Conservation (phyloP, 2,329 filamentous ascomycete species). For the Aureobasidium sp. region DNA sequence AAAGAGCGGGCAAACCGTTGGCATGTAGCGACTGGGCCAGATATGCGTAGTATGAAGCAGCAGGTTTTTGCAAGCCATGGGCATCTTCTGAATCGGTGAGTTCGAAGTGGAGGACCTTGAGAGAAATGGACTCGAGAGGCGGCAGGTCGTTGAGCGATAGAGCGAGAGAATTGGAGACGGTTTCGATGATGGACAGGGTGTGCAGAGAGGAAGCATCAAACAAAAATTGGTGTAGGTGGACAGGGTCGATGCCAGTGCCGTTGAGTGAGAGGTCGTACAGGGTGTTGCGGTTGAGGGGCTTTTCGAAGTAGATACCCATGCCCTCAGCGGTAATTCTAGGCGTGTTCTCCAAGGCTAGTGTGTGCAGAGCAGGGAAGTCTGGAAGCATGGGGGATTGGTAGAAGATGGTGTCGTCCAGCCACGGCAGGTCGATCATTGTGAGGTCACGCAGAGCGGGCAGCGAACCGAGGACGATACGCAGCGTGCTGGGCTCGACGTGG, state of each 20-base stretch:
- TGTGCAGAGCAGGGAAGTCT: constrained; percentile 64
- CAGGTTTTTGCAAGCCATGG: constrained; percentile 46
- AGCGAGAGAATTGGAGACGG: constrained; percentile 49
- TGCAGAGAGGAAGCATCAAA: constrained; percentile 48
- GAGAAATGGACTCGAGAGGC: constrained; percentile 57
- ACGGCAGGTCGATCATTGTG: constrained; percentile 60
- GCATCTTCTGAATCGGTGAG: constrained; percentile 57
- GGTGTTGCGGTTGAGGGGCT: constrained; percentile 48
- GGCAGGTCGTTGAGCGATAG: constrained; percentile 40
- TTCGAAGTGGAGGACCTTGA: constrained; percentile 72
- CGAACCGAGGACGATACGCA: constrained; percentile 62
- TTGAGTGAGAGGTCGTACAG: constrained; percentile 62
- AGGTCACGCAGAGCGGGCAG: constrained; percentile 63
- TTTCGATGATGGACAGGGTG: constrained; percentile 49
- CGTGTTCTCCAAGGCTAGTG: constrained; percentile 62
- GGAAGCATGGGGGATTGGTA: constrained; percentile 53
- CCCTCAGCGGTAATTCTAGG: constrained; percentile 65
- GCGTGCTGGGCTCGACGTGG: constrained; percentile 58
- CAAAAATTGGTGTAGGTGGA: constrained; percentile 53
- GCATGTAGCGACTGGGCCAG: constrained; percentile 73
- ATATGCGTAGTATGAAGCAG: constrained; percentile 69
- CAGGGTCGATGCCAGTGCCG: constrained; percentile 59
- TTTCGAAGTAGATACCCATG: constrained; percentile 57
- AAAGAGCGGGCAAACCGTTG: constrained; percentile 63
- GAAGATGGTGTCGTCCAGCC: constrained; percentile 71